Evolutionary conservation across 257 asterid genomes (phyloP), one percentile per base, ranked within the genome.

Genomic region (Gardenia jasminoides): DNA sequence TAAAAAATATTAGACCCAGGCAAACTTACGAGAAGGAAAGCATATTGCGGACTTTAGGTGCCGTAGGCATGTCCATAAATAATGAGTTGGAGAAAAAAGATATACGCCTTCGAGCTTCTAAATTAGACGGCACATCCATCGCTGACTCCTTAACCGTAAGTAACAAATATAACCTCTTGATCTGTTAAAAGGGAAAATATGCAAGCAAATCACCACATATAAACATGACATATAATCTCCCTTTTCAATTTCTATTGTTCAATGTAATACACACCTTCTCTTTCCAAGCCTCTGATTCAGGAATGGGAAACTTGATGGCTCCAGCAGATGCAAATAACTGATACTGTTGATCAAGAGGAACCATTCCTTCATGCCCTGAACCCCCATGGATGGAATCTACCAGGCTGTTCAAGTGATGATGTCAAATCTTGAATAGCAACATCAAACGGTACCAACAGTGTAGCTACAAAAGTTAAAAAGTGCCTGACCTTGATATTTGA

Each of bases 1-100:
- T 6, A 59, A n/a, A 59, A 61, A 76, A 56, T 61, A 46, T 33
- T 54, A 24, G 61, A 30, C 33, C 24, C 13, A 80, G 78, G 72
- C 76, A 41, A 70, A 93, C 98, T 93, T 87, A 96, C 99, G 97
- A 92, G 96, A 96, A 96, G 30, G 99, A 91, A 67, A 96, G 91
- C 99, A 96, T 96, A 81, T 96, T 96, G 83, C 99, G 98, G 80
- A 96, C 99, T 93, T 93, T 95, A 76, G 98, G 99, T 78, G 99
- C 97, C 19, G 89, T 41, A 75, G 99, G 99, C 99, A 96, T 96
- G 74, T 96, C 97, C 99, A 96, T 96, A 82, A 96, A 96, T 92
- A 96, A 84, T 78, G 99, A 96, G 86, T 96, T 96, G 44, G 98
- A 93, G 90, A 93, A 96, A 85, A 96, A 96, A 67, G 99, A 92